A percentile compares a stretch with the other conserved stretches of the same genome.
These are phyloP conservation scores for Quercus mongolica DNA, from an alignment of 306 rosid species.

Conservation along the genomic window DNA sequence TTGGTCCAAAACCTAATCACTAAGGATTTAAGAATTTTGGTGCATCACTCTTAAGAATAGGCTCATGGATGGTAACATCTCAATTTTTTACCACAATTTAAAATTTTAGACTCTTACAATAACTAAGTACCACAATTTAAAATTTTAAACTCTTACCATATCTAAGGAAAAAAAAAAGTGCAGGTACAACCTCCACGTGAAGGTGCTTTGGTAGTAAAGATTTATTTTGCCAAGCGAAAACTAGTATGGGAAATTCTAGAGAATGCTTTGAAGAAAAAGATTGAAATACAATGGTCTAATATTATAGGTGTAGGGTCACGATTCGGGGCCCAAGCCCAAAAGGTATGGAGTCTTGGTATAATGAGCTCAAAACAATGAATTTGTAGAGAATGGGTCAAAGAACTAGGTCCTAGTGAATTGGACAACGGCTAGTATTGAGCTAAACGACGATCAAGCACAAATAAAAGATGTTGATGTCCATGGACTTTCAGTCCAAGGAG, in stretches of 20 bases:
- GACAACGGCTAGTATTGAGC: too few species aligned
- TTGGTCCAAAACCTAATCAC: too few species aligned
- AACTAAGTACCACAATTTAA: background rate
- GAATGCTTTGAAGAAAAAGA: conserved; percentile 40
- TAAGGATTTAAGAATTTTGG: conserved; percentile 13
- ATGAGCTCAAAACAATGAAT: too few species aligned
- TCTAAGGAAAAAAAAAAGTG: background rate
- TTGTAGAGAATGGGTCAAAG: too few species aligned
- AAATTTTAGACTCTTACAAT: background rate
- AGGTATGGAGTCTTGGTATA: too few species aligned
- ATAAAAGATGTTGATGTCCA: too few species aligned
- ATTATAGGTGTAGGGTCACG: conserved; percentile 17
- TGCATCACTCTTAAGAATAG: conserved; percentile 30
- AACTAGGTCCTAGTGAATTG: too few species aligned
- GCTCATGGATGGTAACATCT: conserved; percentile 35
- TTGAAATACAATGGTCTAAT: conserved; percentile 45
- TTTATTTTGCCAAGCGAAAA: conserved; percentile 44
- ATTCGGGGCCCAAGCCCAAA: too few species aligned
- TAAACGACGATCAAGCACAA: too few species aligned
- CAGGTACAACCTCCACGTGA: conserved; percentile 34
- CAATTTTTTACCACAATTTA: background rate
- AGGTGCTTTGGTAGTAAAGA: conserved; percentile 48
- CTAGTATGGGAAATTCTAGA: conserved; percentile 59
- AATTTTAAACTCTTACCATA: background rate
- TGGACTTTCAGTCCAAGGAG: too few species aligned